phyloP scores from a whole-genome alignment of 1,284 basidiomycete genomes.

The Tilletia horrida region DNA sequence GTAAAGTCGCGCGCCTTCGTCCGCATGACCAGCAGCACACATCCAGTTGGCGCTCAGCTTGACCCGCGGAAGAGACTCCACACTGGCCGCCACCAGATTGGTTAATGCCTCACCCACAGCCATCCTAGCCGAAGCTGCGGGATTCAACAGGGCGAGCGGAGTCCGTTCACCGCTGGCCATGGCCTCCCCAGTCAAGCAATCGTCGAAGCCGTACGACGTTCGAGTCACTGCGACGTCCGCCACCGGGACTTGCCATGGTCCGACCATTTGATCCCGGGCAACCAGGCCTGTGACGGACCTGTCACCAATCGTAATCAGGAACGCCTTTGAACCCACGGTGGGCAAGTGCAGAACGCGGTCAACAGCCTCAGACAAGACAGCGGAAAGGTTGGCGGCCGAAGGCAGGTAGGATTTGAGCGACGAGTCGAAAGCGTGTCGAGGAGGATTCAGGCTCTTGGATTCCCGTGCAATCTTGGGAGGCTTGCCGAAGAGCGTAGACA shows the following conservation, averaged over 20 bases:
- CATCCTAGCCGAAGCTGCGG: conserved; percentile 89
- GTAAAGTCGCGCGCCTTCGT: conserved; percentile 86
- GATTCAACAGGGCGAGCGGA: conserved; percentile 78
- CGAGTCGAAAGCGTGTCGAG: conserved; percentile 68
- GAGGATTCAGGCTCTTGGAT: conserved; percentile 63
- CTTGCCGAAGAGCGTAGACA: conserved; percentile 95
- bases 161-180: conserved; percentile 98
- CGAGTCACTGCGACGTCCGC: conserved; percentile 95
- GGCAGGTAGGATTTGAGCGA: conserved; percentile 68
- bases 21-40: conserved; percentile 85
- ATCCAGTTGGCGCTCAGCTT: conserved; percentile 99
- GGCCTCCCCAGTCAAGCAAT: conserved; percentile 73
- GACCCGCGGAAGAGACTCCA: conserved; percentile 70
- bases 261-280: conserved; percentile 96
- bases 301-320: conserved; percentile 98
- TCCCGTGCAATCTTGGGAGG: conserved; percentile 84
- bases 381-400: conserved; percentile 52
- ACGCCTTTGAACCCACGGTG: conserved; percentile 89
- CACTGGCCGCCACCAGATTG: conserved; percentile 79
- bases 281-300: conserved; percentile 90
- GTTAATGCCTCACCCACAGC: conserved; percentile 90
- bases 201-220: conserved; percentile 84
- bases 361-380: conserved; percentile 62
- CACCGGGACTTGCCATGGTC: conserved; percentile 96
- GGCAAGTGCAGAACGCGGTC: conserved; percentile 84